Evolutionary conservation across 2,329 filamentous ascomycete species (phyloP).

Genomic region (Keithomyces neogunnii): DNA sequence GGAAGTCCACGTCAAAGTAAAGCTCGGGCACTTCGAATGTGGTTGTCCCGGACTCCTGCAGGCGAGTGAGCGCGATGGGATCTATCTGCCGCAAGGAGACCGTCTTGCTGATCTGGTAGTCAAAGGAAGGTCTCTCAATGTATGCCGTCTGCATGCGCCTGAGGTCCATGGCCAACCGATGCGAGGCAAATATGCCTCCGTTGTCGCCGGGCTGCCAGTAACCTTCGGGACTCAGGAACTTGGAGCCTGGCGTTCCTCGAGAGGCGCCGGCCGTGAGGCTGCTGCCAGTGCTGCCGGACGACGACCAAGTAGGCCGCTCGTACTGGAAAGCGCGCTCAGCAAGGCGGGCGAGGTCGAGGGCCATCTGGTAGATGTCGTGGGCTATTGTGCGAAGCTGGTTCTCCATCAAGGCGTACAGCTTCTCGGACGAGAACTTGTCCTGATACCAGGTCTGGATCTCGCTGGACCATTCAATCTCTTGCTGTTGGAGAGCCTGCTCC

Average conservation of each 20-base stretch:
- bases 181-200: neutral
- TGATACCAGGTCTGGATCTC: neutral
- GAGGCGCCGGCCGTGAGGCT: no score
- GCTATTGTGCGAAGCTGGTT: neutral
- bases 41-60: neutral
- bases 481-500: neutral
- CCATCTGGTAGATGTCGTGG: neutral
- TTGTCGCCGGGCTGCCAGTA: no score
- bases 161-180: neutral
- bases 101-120: neutral
- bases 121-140: neutral
- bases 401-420: neutral
- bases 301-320: neutral
- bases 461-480: neutral
- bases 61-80: neutral
- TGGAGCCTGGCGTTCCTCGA: no score
- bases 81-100: neutral
- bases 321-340: neutral
- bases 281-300: neutral
- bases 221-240: no score
- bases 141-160: neutral
- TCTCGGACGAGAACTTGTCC: neutral
- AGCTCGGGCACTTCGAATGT: neutral
- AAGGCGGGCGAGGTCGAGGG: neutral
- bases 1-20: neutral